Evolutionary conservation across 202 grass and related monocot genomes (phyloP).

Genomic region (Setaria italica): DNA sequence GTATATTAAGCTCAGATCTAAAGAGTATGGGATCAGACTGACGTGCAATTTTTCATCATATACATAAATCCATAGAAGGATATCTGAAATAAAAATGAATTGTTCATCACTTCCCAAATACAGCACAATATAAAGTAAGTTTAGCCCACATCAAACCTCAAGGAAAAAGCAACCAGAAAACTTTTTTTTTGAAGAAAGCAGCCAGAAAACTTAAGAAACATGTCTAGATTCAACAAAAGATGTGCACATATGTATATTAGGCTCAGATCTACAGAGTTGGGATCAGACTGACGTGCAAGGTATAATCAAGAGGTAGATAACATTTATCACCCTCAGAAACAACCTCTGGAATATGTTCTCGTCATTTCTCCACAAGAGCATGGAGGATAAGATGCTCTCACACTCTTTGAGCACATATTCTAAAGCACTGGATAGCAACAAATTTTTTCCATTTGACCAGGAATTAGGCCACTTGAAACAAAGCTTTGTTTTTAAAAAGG

Average conservation of each 20-base stretch:
- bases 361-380: constrained; percentile 26
- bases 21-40: constrained; percentile 54
- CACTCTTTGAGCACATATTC: constrained; percentile 21
- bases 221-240: too few relatives aligned
- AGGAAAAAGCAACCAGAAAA: too few relatives aligned
- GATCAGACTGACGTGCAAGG: constrained; percentile 50
- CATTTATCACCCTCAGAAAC: constrained; percentile 44
- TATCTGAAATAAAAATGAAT: constrained; percentile 27
- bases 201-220: not conserved
- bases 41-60: constrained; percentile 69
- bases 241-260: not conserved
- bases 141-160: not conserved
- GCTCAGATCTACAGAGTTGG: constrained; percentile 9
- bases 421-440: not conserved
- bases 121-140: not conserved
- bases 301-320: constrained; percentile 42
- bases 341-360: constrained; percentile 34
- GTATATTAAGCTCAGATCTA: too few relatives aligned
- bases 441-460: constrained; percentile 29
- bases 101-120: not conserved
- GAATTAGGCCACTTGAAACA: not conserved
- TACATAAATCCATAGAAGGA: constrained; percentile 34
- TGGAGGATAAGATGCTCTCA: not conserved
- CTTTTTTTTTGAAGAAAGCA: too few relatives aligned
- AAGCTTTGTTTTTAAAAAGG: not conserved